Evolutionary conservation across 2,329 filamentous ascomycete species (phyloP), one percentile per base, ranked within the genome.

Genomic region (Lomentospora prolificans): DNA sequence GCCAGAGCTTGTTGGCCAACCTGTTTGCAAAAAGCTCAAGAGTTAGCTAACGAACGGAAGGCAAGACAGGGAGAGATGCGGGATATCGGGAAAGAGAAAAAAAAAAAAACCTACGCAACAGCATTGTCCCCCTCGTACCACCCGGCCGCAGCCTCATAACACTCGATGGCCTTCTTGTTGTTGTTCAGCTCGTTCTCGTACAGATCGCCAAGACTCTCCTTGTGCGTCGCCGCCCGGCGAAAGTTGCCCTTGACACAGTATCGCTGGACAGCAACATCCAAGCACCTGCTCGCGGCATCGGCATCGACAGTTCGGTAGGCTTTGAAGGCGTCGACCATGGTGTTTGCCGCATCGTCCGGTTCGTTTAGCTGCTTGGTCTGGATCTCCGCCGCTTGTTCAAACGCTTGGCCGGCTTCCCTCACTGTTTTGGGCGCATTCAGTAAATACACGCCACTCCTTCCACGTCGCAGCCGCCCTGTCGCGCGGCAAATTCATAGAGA

Each of bases 101-200:
- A 24, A 9, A 22, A 14, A 8, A 33, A 17, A 44, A 78, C 84
- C 69, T 78, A 90, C 83, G 89, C 89, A 64, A 85, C 81, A 24
- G 90, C 89, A 71, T 90, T 90, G 66, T 95, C 90, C 57, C 82
- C 82, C 67, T 95, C 89, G 67, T 90, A 96, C 90, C 91, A 96
- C 52, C 84, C 81, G 3, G 90, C 91, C 24, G 92, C 90, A 57
- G 85, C 80, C 70, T 95, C 87, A 67, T 95, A 97, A 60, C 85
- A 84, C 61, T 89, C 86, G 57, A 92, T 79, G 8, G 94, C 92
- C 60, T 80, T 80, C 72, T 88, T 87, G 61, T 80, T 76, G 69
- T 96, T 89, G 7, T 84, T 84, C 17, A 95, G 69, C 63, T 95
- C 89, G 36, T 82, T 76, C 75, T 97, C 91, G 64, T 87, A 92